These are phyloP conservation scores for Macadamia integrifolia DNA, from an alignment of 164 flowering plant genomes.

Conservation along the genomic window DNA sequence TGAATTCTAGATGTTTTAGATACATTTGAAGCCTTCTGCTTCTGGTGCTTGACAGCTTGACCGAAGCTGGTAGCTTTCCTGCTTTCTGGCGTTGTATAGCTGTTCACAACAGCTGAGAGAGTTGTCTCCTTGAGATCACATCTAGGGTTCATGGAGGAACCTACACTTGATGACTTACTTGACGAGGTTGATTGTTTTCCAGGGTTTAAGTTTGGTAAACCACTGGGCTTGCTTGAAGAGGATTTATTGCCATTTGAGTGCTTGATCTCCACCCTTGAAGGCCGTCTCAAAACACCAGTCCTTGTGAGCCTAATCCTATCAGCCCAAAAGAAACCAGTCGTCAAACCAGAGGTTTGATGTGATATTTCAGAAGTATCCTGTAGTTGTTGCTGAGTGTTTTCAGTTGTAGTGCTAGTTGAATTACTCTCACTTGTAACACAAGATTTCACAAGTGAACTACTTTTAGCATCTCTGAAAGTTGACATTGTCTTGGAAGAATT, in stretches of 20 bases:
- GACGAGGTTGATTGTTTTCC: slow-evolving; percentile 31
- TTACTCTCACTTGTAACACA: slow-evolving; percentile 21
- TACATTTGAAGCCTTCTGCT: slow-evolving; percentile 11
- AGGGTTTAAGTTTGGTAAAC: no score
- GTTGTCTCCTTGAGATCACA: slow-evolving; percentile 12
- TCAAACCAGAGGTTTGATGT: slow-evolving; percentile 21
- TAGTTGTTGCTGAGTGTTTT: slow-evolving; percentile 22
- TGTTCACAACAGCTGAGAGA: slow-evolving; percentile 4
- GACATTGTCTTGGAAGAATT: slow-evolving; percentile 4
- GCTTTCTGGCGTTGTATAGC: slow-evolving; percentile 26
- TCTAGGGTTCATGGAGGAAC: slow-evolving; percentile 34
- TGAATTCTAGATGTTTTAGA: slow-evolving; percentile 15
- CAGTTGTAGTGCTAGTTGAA: slow-evolving; percentile 22
- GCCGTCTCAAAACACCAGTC: slow-evolving; percentile 49
- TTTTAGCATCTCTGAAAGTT: slow-evolving; percentile 8
- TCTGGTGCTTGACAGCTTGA: slow-evolving; percentile 15
- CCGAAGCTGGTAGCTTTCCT: slow-evolving; percentile 18
- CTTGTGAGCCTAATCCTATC: slow-evolving; percentile 41
- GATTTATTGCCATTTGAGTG: slow-evolving; percentile 32
- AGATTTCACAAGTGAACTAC: slow-evolving; percentile 14
- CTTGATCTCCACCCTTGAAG: slow-evolving; percentile 41
- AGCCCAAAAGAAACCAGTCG: slow-evolving; percentile 33
- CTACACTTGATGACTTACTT: slow-evolving; percentile 60
- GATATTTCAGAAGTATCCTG: slow-evolving; percentile 24
- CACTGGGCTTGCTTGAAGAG: slow-evolving; percentile 41